Evolutionary conservation across 75 land plant species (phyloP).

Genomic region (Pinus albicaulis): DNA sequence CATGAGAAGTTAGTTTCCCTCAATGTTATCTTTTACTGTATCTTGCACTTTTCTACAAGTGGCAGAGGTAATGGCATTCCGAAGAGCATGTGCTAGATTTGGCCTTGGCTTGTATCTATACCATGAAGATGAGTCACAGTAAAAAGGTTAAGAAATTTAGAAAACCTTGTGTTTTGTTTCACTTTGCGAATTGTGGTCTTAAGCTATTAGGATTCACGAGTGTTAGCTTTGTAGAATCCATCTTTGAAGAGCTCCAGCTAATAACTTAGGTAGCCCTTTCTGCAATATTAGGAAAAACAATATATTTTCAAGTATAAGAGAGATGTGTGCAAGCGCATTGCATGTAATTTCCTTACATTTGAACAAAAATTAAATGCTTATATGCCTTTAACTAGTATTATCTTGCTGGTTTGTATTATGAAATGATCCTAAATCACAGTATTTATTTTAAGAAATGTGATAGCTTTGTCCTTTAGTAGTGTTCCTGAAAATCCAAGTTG

Average conservation of each 20-base stretch:
- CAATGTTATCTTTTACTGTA: too few species aligned
- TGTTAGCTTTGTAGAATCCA: not conserved
- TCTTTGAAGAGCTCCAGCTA: not conserved
- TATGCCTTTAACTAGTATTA: not conserved
- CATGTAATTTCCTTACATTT: not conserved
- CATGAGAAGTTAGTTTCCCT: too few species aligned
- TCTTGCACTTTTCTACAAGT: too few species aligned
- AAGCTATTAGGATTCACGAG: not conserved
- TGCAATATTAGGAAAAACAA: not conserved
- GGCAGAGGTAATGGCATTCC: slow-evolving; percentile 91
- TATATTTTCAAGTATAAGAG: not conserved
- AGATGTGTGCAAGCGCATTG: not conserved
- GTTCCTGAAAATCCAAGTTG: not conserved
- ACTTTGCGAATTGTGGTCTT: not conserved
- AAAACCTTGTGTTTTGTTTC: too few species aligned
- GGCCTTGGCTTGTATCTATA: slow-evolving; percentile 91
- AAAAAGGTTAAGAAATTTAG: not conserved
- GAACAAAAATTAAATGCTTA: not conserved
- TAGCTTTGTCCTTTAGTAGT: not conserved
- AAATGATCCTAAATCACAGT: not conserved
- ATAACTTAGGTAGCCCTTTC: not conserved
- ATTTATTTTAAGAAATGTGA: not conserved
- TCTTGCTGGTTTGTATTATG: not conserved
- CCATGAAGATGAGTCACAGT: slow-evolving; percentile 65
- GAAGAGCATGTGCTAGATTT: slow-evolving; percentile 88